Evolutionary conservation across 2,329 filamentous ascomycete genomes (phyloP), one percentile per base, ranked within the genome.

Genomic region (Aspergillus ochraceoroseus): DNA sequence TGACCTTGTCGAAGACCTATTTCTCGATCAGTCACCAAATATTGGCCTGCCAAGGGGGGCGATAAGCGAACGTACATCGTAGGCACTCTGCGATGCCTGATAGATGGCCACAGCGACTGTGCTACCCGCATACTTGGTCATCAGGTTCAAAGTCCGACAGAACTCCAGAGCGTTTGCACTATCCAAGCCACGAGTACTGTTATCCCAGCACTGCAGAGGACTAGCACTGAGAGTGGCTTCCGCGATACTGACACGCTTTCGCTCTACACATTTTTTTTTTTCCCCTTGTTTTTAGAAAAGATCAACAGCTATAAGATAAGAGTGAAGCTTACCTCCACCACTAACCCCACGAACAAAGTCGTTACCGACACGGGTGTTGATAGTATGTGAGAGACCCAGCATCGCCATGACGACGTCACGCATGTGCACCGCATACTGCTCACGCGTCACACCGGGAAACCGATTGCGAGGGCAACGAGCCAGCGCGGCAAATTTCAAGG

Each of bases 401-500:
- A 66, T 67, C 3, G 66, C 62, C 68, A 71, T 70, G 22, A 70
- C 63, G 20, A 69, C 65, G 34, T 70, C 67, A 32, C 67, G 60
- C 60, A 70, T 64, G 42, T 70, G 66, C 14, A 55, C 44, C 1
- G 66, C 66, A 38, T 70, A 67, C 41, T 66, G 61, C 2, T 71
- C 56, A 7, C 71, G 68, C 45, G 38, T 66, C 56, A 59, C 69
- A 45, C 43, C 67, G 41, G 57, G 58, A 9, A 64, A 47, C 7
- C 61, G 59, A 45, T 66, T 67, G 22, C 61, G 57, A 7, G 74
- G 73, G n/a, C 70, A 70, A 15, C 73, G 66, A 4, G 85, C 83
- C 12, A 77, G 72, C 3, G 85, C 84, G 12, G 85, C 85, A 47
- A 90, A 90, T 39, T 79, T 82, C 32, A 90, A 72, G 1, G 86